A percentile compares a stretch with the other conserved stretches of the same genome.
These are phyloP conservation scores for Pulveroboletus ravenelii DNA, from an alignment of 768 basidiomycete genomes.

Conservation along the genomic window DNA sequence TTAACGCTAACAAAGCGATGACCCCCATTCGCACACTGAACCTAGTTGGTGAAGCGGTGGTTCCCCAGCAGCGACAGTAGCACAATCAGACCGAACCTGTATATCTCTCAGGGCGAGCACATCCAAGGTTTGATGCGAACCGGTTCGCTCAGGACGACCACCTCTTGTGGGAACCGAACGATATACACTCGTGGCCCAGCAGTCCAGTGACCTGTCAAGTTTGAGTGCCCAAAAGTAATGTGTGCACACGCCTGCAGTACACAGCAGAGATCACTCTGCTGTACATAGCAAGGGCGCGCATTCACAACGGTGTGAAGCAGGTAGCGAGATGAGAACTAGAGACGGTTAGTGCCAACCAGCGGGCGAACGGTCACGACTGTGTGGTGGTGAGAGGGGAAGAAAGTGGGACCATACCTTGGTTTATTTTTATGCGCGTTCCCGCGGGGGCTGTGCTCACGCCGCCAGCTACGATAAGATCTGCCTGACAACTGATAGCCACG, in stretches of 20 bases:
- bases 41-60: neutral
- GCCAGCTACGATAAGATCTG: too few species aligned
- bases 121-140: too few species aligned
- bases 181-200: too few species aligned
- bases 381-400: neutral
- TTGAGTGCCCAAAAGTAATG: conserved; percentile 2
- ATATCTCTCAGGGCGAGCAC: neutral
- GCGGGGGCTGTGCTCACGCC: too few species aligned
- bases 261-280: conserved; percentile 22
- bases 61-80: neutral
- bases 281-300: conserved; percentile 25
- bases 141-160: too few species aligned
- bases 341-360: neutral
- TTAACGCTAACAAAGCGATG: neutral
- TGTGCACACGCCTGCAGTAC: conserved; percentile 25
- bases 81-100: too few species aligned
- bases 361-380: neutral
- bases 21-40: neutral
- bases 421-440: too few species aligned
- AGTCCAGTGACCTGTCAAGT: neutral
- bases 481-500: too few species aligned
- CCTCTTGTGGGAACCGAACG: neutral
- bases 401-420: too few species aligned
- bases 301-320: conserved; percentile 17
- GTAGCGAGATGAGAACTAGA: neutral